phyloP scores from a whole-genome alignment of 1,284 basidiomycete species.

The Apiotrichum montevideense region DNA sequence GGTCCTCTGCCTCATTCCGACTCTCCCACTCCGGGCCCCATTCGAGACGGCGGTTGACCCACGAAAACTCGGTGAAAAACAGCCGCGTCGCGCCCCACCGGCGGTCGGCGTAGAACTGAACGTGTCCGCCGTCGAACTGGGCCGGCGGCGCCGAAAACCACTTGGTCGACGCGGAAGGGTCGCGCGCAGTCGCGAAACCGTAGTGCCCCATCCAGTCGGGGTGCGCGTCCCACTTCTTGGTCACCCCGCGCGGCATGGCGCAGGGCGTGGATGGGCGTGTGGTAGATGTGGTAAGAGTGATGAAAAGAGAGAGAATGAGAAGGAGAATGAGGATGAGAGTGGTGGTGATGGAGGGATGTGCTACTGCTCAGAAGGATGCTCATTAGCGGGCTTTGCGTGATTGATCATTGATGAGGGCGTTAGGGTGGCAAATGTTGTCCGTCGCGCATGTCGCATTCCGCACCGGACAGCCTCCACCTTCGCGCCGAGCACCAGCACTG shows the following conservation, averaged over 20 bases:
- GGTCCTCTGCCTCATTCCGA: not conserved
- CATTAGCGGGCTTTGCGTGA: too few relatives aligned
- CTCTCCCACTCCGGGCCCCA: not conserved
- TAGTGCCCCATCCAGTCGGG: constrained; percentile 1
- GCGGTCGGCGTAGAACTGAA: not conserved
- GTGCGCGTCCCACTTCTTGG: not conserved
- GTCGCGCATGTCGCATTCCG: too few relatives aligned
- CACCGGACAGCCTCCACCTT: too few relatives aligned
- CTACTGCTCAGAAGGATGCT: too few relatives aligned
- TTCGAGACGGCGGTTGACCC: not conserved
- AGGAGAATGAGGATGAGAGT: too few relatives aligned
- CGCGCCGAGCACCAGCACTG: too few relatives aligned
- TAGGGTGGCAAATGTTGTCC: too few relatives aligned
- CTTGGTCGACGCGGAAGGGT: not conserved
- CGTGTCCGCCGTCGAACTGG: too few relatives aligned
- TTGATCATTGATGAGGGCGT: too few relatives aligned
- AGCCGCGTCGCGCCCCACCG: not conserved
- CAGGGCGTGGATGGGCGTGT: not conserved
- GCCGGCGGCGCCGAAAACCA: not conserved
- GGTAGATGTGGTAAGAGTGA: not conserved
- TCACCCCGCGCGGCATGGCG: not conserved
- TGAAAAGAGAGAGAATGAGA: not conserved
- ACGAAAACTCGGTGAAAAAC: not conserved
- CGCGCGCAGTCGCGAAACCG: not conserved
- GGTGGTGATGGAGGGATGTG: too few relatives aligned